Evolutionary conservation across 805 yeast genomes (phyloP).

Genomic region (Sugiyamaella valdiviana): DNA sequence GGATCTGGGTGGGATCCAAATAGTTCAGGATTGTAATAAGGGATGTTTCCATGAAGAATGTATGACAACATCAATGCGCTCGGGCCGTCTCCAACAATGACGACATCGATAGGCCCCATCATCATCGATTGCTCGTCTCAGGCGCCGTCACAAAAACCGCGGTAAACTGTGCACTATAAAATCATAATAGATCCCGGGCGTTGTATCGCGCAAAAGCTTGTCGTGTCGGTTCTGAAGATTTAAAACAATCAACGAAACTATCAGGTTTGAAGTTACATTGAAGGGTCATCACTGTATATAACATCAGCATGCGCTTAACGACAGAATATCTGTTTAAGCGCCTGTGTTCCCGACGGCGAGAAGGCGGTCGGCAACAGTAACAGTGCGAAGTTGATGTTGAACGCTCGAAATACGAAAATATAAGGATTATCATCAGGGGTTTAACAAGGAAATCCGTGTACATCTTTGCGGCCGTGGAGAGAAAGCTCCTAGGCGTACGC

Average conservation of each 20-base stretch:
- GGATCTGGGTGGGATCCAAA: constrained; percentile 29
- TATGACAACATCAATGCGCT: constrained; percentile 29
- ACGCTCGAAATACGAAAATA: no score
- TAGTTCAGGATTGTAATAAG: constrained; percentile 23
- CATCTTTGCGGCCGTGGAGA: no score
- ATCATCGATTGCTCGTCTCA: neutral
- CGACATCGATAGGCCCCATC: neutral
- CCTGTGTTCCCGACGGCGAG: no score
- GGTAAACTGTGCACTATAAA: neutral
- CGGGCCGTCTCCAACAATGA: constrained; percentile 29
- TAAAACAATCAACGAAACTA: neutral
- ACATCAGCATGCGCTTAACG: no score
- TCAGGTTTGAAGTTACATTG: neutral
- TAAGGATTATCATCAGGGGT: no score
- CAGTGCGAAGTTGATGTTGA: no score
- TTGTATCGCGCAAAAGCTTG: no score
- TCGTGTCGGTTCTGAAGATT: neutral
- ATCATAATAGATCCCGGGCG: neutral
- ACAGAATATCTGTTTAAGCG: no score
- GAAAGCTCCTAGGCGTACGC: no score
- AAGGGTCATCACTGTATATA: no score
- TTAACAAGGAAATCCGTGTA: no score
- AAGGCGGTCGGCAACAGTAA: no score
- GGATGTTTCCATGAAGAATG: constrained; percentile 29
- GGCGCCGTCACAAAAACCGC: neutral